A percentile compares a stretch with the other conserved stretches of the same genome.
Conservation (phyloP, 2,329 filamentous ascomycete species). For the Grosmannia clavigera region DNA sequence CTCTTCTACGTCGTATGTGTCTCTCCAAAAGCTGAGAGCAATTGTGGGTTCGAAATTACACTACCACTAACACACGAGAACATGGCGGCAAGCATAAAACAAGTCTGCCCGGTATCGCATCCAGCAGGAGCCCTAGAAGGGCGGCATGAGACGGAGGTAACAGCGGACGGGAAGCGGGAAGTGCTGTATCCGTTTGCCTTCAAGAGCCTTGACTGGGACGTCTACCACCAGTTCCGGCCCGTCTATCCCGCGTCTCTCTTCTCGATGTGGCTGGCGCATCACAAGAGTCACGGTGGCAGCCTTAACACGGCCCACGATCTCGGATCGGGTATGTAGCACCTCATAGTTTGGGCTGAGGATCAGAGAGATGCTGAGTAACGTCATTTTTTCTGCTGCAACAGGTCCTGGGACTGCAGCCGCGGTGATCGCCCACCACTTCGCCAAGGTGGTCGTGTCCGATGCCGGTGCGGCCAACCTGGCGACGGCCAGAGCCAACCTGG, state of each 20-base stretch:
- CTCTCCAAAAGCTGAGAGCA: too few species aligned
- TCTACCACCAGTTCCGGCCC: conserved; percentile 12
- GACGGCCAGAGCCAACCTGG: conserved; percentile 5
- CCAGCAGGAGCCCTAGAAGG: not conserved
- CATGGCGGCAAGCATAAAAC: too few species aligned
- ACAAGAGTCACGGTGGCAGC: conserved; percentile 5
- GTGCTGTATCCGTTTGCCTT: conserved; percentile 13
- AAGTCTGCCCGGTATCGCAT: not conserved
- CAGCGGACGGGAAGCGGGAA: conserved; percentile 2
- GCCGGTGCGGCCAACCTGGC: conserved; percentile 9
- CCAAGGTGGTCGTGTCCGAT: conserved; percentile 9
- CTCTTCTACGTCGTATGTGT: too few species aligned
- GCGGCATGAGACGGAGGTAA: conserved; percentile 8
- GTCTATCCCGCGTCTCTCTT: conserved; percentile 12
- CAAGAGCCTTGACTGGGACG: conserved; percentile 13
- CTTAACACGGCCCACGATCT: conserved; percentile 11
- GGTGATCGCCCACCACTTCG: conserved; percentile 5
- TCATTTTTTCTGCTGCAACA: not conserved
- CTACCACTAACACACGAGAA: too few species aligned
- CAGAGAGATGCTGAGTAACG: not conserved
- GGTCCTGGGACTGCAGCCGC: conserved; percentile 11
- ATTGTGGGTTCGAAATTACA: too few species aligned
- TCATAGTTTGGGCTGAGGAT: too few species aligned
- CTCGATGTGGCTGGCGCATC: conserved; percentile 10
- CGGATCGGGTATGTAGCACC: conserved; percentile 5